Evolutionary conservation across 106 monocot genomes (phyloP), one percentile per base, ranked within the genome.

Genomic region (Xerophyta viscosa): DNA sequence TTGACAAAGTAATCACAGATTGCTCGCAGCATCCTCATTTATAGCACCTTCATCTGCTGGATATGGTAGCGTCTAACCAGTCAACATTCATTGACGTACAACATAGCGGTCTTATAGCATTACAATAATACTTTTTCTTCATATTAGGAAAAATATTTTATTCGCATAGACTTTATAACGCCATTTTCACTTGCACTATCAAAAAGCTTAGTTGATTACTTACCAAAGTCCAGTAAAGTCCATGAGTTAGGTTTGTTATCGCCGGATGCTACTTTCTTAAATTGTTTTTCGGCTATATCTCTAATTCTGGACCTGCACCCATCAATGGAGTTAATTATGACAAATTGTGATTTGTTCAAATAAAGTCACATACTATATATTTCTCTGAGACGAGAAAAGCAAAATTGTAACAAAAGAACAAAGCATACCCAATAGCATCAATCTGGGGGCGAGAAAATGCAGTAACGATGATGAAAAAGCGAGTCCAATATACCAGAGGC

Each of bases 401-500:
- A n/a, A n/a, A n/a, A n/a, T n/a, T n/a, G n/a, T n/a, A 33, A 33
- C 33, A 6, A 33, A 50, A 44, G 27, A 46, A 48, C 27, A 55
- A 11, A 13, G 55, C 25, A 17, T 60, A 99, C 98, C 79, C 75
- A 41, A 99, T 83, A 20, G 98, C 98, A 70, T 99, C 86, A 57
- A 99, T 77, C 71, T 99, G 98, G 28, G 98, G 90, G 18, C 76
- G 81, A 47, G 90, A 90, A 52, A 90, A 99, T 24, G 98, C 98
- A 31, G 98, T 99, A 30, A 58, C 82, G 58, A 99, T 99, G 46
- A 99, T 86, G 55, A 99, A 99, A 74, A 86, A 99, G 2, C 74
- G 90, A 24, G 98, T 99, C 98, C 98, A 99, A 54, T 99, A 99
- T 28, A 99, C 98, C 14, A 99, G 75, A 33, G 90, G 98, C 64